Evolutionary conservation across 768 basidiomycete genomes (phyloP).

Genomic region (Tylopilus vinaceipallidus): DNA sequence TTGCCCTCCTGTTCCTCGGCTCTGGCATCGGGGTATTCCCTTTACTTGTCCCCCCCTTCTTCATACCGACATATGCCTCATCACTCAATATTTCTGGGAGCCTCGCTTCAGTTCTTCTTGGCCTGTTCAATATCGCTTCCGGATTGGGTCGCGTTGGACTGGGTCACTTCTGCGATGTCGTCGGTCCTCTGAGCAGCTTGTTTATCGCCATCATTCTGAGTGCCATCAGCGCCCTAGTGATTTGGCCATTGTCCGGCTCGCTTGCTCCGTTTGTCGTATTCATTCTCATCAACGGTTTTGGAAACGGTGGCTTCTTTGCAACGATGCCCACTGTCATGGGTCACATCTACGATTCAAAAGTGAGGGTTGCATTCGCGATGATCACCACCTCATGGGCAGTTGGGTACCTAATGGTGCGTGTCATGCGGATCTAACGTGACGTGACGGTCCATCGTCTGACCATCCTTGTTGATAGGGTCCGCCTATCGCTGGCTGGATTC

Average conservation of each 20-base stretch:
- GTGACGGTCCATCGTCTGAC: not conserved
- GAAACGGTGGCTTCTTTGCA: constrained; percentile 35
- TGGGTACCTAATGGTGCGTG: constrained; percentile 27
- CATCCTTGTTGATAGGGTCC: constrained; percentile 19
- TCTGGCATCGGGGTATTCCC: constrained; percentile 36
- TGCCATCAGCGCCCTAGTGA: constrained; percentile 30
- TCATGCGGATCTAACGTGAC: not conserved
- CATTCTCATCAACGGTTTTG: constrained; percentile 27
- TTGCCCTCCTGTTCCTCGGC: constrained; percentile 29
- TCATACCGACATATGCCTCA: constrained; percentile 35
- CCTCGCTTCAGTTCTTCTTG: constrained; percentile 30
- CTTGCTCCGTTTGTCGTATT: constrained; percentile 25
- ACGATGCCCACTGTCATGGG: constrained; percentile 33
- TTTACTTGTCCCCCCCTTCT: constrained; percentile 36
- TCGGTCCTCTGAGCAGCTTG: constrained; percentile 32
- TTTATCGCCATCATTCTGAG: constrained; percentile 26
- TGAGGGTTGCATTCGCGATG: constrained; percentile 35
- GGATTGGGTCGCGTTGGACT: constrained; percentile 32
- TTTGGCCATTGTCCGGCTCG: constrained; percentile 29
- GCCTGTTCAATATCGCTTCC: constrained; percentile 35
- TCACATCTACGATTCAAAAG: constrained; percentile 29
- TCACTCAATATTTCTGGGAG: constrained; percentile 25
- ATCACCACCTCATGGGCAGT: constrained; percentile 31
- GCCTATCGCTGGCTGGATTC: constrained; percentile 29
- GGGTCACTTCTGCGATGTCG: constrained; percentile 28